Evolutionary conservation across 164 flowering plant species (phyloP).

Genomic region (grape (Vitis vinifera)): DNA sequence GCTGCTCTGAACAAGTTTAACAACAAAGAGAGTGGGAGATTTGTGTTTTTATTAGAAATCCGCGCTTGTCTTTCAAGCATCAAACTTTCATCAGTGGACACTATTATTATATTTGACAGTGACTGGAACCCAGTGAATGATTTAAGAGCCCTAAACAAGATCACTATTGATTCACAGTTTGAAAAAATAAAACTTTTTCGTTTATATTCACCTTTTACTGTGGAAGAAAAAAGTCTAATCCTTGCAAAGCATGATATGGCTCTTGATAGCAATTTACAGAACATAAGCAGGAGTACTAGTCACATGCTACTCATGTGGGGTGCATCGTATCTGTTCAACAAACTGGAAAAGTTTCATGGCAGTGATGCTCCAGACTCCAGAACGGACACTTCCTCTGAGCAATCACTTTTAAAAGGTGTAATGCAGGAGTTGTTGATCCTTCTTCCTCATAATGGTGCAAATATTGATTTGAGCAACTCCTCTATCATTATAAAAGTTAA

Average conservation of each 20-base stretch:
- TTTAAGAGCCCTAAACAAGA: slow-evolving; percentile 61
- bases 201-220: slow-evolving; percentile 66
- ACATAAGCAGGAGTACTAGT: slow-evolving; percentile 31
- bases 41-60: slow-evolving; percentile 71
- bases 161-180: slow-evolving; percentile 53
- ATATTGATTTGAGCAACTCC: slow-evolving; percentile 9
- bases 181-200: slow-evolving; percentile 71
- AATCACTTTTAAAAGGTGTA: slow-evolving; percentile 34
- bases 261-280: slow-evolving; percentile 44
- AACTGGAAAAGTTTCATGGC: slow-evolving; percentile 62
- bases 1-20: slow-evolving; percentile 72
- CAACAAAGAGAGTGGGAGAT: slow-evolving; percentile 54
- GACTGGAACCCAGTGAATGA: slow-evolving; percentile 87
- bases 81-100: slow-evolving; percentile 67
- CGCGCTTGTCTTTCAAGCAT: slow-evolving; percentile 81
- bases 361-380: slow-evolving; percentile 5
- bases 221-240: slow-evolving; percentile 74
- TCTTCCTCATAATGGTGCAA: slow-evolving; percentile 27
- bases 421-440: slow-evolving; percentile 46
- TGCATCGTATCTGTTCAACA: slow-evolving; percentile 56
- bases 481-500: slow-evolving; percentile 42
- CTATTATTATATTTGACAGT: slow-evolving; percentile 64
- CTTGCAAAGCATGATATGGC: slow-evolving; percentile 50
- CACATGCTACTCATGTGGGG: slow-evolving; percentile 80
- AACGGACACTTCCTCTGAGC: slow-evolving; percentile 24